Base-by-base conservation (phyloP, 441 rosid species). In the Sinapis alba region DNA sequence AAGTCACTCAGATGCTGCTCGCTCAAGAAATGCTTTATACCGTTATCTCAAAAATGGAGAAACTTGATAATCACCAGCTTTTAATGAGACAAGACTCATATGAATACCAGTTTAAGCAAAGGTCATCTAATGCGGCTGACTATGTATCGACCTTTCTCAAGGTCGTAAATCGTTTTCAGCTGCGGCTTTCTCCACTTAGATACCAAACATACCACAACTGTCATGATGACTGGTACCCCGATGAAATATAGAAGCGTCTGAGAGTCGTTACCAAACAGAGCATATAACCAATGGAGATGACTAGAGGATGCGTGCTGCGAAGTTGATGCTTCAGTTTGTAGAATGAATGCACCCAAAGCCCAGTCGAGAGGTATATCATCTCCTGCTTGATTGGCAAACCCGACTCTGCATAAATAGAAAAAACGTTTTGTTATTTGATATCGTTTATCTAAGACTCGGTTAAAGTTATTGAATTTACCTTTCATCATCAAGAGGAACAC, bases 301-400 rank as follows among this genome's bases (percentile, higher is more conserved):
- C 76, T 73, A 50, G 57, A 62, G 69, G 80, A 74, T 16, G 57
- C 45, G 50, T 72, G 79, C 56, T 68, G 78, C 59, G 71, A 57
- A 38, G 54, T 68, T 7, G 63, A 28, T 59, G 79, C 61, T 32
- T 81, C 78, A 79, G 84, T 87, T 50, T 85, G 91, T 85, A 89
- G 76, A 75, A 95, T 91, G 84, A 93, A 93, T 78, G 97, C 96
- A 68, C 99, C 98, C 64, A 91, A 67, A 21, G 99, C 95, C 99
- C 98, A 93, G 72, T 95, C 99, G 5, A 95, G 95, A 9, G 98
- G 97, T 72, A 85, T 83, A 62, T 70, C 34, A 70, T 84, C 82
- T 69, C 87, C 91, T 66, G 88, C 96, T 68, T 86, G 86, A 79
- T 83, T 93, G n/a, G 89, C 89, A 76, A 74, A 87, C 60, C 43